Base-by-base conservation (phyloP, 225 moss, liverwort and hornwort species). In the Thuidium tamariscinum region DNA sequence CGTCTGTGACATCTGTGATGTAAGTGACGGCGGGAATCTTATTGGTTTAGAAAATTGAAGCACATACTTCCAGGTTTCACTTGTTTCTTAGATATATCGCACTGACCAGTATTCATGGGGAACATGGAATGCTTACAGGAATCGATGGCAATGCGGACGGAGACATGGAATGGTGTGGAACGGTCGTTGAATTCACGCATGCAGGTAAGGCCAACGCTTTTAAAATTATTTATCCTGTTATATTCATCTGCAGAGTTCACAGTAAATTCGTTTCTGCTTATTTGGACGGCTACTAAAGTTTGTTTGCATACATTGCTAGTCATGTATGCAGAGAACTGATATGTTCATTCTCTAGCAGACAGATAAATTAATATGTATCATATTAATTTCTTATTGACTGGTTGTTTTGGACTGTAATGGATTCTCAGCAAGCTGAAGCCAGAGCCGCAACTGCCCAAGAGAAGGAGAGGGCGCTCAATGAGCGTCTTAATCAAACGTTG, bases 361-460 rank as follows among this genome's bases (percentile, higher is more conserved):
- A 57, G 49, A 36, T 59, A 37, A 41, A 23, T 42, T 66, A 68
- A 83, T 80, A 39, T 75, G 56, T 51, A 64, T 71, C 27, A 42
- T 63, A 68, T 56, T 49, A 48, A 68, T 84, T 85, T 80, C 14
- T 36, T 77, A 55, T 46, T 91, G 85, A 85, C 55, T 82, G 55
- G 54, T 77, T 72, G 22, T 60, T 73, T 62, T 74, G 82, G 60
- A 89, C 77, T 77, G 32, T 75, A n/a, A 80, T 87, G 64, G 57
- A 86, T 65, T 74, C 77, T 82, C 94, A 98, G 98, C 97, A 99
- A 89, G 94, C 96, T 66, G 97, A 99, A 87, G 92, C 93, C n/a
- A 96, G 95, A 90, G 94, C 95, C 71, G 97, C 98, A 83, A 92
- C 92, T 84, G 94, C 95, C 55, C 97, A 99, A 91, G 98, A 97